phyloP scores from a whole-genome alignment of 2,329 filamentous ascomycete genomes.

The Talaromyces sp. region DNA sequence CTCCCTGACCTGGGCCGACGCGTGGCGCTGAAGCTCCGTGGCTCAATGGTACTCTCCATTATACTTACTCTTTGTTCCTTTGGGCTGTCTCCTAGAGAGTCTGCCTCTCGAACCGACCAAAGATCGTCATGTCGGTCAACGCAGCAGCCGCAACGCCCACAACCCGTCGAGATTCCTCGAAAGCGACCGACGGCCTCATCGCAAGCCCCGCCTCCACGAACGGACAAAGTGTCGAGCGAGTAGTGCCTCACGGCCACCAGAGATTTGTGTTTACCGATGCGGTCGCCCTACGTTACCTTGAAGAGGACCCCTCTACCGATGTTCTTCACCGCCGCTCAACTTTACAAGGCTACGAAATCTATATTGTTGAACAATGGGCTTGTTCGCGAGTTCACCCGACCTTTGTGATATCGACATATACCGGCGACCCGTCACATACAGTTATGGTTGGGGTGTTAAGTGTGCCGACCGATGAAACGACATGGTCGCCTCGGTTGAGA shows the following conservation, averaged over 20 bases:
- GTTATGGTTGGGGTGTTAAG: conserved; percentile 80
- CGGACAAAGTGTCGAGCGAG: conserved; percentile 14
- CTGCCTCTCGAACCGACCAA: background rate
- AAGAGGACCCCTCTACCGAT: conserved; percentile 76
- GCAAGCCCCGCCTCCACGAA: conserved; percentile 24
- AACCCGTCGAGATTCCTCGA: conserved; percentile 32
- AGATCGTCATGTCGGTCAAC: conserved; percentile 24
- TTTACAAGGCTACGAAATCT: conserved; percentile 85
- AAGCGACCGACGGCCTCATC: conserved; percentile 23
- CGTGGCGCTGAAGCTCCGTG: conserved; percentile 13
- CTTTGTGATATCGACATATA: conserved; percentile 89
- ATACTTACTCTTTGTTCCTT: conserved; percentile 3
- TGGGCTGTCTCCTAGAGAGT: conserved; percentile 4
- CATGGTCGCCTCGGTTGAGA: conserved; percentile 77
- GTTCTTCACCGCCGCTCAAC: conserved; percentile 72
- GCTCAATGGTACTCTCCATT: conserved; percentile 15
- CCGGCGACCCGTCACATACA: conserved; percentile 77
- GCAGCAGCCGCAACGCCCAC: conserved; percentile 25
- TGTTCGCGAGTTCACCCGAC: conserved; percentile 90
- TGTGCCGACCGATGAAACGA: conserved; percentile 75
- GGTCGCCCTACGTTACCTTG: conserved; percentile 73
- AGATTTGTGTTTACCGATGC: conserved; percentile 68
- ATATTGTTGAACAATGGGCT: conserved; percentile 96
- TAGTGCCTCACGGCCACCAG: conserved; percentile 47
- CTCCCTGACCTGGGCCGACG: conserved; percentile 26